Evolutionary conservation across 495 filamentous ascomycete genomes (phyloP).

Genomic region (Hypoxylon perforatum): DNA sequence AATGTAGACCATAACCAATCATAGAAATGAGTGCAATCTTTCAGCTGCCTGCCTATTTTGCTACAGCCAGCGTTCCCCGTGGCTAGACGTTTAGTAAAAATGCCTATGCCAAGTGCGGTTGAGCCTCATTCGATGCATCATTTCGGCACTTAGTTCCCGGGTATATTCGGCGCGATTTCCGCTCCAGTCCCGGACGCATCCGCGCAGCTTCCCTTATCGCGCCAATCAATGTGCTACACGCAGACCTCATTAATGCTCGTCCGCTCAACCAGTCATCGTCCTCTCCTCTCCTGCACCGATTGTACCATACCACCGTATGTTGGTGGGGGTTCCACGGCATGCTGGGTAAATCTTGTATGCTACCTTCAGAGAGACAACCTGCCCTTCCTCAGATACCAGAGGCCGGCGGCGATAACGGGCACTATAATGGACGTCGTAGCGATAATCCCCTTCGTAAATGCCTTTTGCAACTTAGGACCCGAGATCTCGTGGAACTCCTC

Average conservation of each 20-base stretch:
- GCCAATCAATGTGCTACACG: neutral
- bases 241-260: neutral
- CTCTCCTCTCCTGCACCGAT: neutral
- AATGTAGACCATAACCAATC: neutral
- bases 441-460: slow-evolving; percentile 27
- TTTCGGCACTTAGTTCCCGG: neutral
- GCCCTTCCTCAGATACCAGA: slow-evolving; percentile 33
- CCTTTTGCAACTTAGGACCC: slow-evolving; percentile 14
- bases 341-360: neutral
- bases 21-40: neutral
- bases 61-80: neutral
- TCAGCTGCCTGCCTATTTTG: neutral
- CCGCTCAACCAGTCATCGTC: neutral
- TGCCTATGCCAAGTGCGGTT: neutral
- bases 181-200: neutral
- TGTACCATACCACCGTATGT: neutral
- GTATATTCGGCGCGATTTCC: neutral
- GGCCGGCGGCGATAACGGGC: slow-evolving; percentile 28
- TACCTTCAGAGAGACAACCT: slow-evolving; percentile 12
- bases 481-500: slow-evolving; percentile 37
- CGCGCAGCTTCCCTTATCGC: neutral
- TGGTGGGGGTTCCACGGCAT: neutral
- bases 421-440: slow-evolving; percentile 31
- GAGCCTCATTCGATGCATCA: neutral
- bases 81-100: neutral